These are phyloP conservation scores for Gossypium thurberi DNA, from an alignment of 345 rosid genomes.

Conservation along the genomic window DNA sequence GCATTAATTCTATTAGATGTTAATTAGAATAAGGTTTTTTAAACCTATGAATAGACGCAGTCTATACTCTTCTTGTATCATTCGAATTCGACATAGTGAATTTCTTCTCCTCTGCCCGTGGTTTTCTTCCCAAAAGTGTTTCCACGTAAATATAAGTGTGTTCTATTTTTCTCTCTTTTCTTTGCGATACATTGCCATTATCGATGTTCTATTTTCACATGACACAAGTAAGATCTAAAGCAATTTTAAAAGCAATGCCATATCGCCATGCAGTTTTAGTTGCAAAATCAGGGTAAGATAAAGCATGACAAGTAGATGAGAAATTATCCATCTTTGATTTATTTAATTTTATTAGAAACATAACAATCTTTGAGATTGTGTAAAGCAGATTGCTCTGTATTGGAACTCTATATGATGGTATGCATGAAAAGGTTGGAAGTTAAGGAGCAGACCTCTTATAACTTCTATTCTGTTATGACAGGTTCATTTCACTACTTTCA, in stretches of 20 bases:
- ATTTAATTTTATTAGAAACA: background rate
- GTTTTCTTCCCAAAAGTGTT: no score
- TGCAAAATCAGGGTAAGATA: background rate
- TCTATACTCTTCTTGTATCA: no score
- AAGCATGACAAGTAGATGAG: conserved; percentile 3
- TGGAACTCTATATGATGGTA: conserved; percentile 81
- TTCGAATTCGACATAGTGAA: no score
- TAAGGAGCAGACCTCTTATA: conserved; percentile 80
- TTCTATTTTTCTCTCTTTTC: no score
- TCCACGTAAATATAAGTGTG: no score
- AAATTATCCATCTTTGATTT: conserved; percentile 4
- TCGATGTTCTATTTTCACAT: no score
- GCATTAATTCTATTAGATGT: no score
- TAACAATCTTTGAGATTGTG: background rate
- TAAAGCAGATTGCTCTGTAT: conserved; percentile 71
- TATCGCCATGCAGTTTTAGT: background rate
- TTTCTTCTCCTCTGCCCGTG: no score
- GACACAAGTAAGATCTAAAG: background rate
- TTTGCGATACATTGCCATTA: no score
- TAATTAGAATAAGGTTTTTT: no score
- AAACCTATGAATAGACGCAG: no score
- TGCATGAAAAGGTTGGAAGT: conserved; percentile 86
- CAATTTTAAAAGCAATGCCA: background rate
- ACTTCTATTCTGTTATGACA: conserved; percentile 78
- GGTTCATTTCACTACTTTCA: conserved; percentile 33